Base-by-base conservation (phyloP, 208 protist genomes). In the Wallacemonas rigidus region DNA sequence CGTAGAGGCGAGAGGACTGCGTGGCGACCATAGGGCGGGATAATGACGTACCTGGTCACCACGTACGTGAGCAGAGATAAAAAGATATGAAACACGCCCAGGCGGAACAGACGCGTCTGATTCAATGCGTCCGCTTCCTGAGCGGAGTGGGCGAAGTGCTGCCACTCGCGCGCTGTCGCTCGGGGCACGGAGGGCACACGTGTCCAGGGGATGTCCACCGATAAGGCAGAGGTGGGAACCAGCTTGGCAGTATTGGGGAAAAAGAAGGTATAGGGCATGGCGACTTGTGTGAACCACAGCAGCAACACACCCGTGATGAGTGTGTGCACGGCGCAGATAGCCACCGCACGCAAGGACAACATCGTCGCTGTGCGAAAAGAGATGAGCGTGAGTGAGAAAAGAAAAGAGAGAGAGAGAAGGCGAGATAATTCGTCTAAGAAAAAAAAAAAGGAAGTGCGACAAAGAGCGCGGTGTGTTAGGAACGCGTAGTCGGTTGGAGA, bases 61-160 rank as follows among this genome's bases (percentile, higher is more conserved):
- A 75, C 43, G 35, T 75, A 85, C 2, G 84, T 89, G 47, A 89
- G 2, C 14, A 51, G 45, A n/a, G 61, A 67, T 38, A 87, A 45
- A 0, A 65, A 45, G 3, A 89, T 36, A n/a, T 89, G 84, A 9
- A 86, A 64, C 36, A 68, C 3, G 36, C 69, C 67, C 17, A 60
- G 48, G 48, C 58, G 60, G n/a, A 48, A 55, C 4, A 87, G 50
- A 7, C 70, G 55, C 7, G n/a, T n/a, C 39, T n/a, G 40, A 61
- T 87, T 83, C 15, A 43, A 50, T 14, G 38, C 72, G 11, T 80
- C 63, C 17, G 69, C 76, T 12, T 56, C 67, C 2, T 48, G 14
- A 3, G 73, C 67, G 48, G 17, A 39, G 40, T 6, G 6, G 4
- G 60, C 60, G 39, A 65, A 65, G 11, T 17, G 60, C 36, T 53